Percentiles rank a stretch among this genome's conserved stretches.
Conservation (phyloP, 257 asterid species). For the Asclepias syriaca region DNA sequence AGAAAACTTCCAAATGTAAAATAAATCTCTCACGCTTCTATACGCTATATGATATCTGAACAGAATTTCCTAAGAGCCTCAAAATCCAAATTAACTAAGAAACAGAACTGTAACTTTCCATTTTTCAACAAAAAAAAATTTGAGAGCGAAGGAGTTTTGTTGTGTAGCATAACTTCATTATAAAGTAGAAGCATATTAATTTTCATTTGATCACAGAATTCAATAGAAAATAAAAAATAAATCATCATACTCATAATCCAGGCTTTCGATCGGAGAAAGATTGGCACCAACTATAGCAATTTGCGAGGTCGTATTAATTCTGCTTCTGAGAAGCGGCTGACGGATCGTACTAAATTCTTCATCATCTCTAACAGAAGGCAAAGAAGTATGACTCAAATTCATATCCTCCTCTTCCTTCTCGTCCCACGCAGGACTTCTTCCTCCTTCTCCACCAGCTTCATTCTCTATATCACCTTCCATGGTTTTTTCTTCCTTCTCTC, state of each 20-base stretch:
- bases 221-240: too few species aligned
- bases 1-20: not conserved
- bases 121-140: too few species aligned
- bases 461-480: conserved; percentile 51
- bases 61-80: too few species aligned
- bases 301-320: conserved; percentile 81
- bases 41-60: too few species aligned
- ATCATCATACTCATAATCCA: conserved; percentile 68
- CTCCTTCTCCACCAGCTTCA: conserved; percentile 20
- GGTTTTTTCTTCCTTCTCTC: conserved; percentile 1
- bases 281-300: conserved; percentile 73
- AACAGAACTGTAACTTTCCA: too few species aligned
- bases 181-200: too few species aligned
- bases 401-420: conserved; percentile 13
- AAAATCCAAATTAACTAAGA: too few species aligned
- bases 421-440: not conserved
- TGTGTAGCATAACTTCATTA: too few species aligned
- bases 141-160: too few species aligned
- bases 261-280: conserved; percentile 74
- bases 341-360: conserved; percentile 12
- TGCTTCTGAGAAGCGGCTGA: conserved; percentile 59
- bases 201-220: not conserved
- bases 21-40: too few species aligned
- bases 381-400: conserved; percentile 32
- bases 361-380: conserved; percentile 24